Evolutionary conservation across 495 filamentous ascomycete genomes (phyloP).

Genomic region (Xylaria acuta): DNA sequence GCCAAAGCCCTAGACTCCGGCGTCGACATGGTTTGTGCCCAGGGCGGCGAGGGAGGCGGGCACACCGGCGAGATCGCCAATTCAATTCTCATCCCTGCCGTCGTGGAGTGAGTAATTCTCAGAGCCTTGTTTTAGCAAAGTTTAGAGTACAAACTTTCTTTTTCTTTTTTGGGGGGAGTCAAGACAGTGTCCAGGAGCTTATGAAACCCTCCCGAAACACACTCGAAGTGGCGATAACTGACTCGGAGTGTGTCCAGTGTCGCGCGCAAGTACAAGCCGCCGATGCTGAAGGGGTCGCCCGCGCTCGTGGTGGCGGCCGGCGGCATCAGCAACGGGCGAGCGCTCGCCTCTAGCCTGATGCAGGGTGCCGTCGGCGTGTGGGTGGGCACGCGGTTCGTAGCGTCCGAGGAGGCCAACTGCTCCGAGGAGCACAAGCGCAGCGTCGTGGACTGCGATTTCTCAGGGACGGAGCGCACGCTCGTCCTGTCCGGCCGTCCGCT

Average conservation of each 20-base stretch:
- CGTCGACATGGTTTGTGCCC: constrained; percentile 84
- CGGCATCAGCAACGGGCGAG: constrained; percentile 73
- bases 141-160: too few species aligned
- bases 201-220: too few species aligned
- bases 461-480: constrained; percentile 78
- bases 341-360: constrained; percentile 73
- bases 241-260: constrained; percentile 43
- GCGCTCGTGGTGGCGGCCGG: constrained; percentile 78
- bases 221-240: too few species aligned
- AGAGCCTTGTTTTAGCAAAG: too few species aligned
- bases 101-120: constrained; percentile 58
- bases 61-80: constrained; percentile 81
- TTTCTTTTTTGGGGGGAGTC: too few species aligned
- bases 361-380: constrained; percentile 77
- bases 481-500: constrained; percentile 80
- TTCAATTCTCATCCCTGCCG: constrained; percentile 73
- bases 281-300: constrained; percentile 52
- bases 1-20: constrained; percentile 80
- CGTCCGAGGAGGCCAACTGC: constrained; percentile 76
- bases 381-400: constrained; percentile 88
- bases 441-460: constrained; percentile 76
- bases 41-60: constrained; percentile 80
- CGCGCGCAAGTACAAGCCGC: constrained; percentile 64
- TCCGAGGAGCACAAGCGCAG: constrained; percentile 78
- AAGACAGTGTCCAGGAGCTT: too few species aligned